Evolutionary conservation across 176 grass and related monocot genomes (phyloP).

Genomic region (Cenchrus americanus): DNA sequence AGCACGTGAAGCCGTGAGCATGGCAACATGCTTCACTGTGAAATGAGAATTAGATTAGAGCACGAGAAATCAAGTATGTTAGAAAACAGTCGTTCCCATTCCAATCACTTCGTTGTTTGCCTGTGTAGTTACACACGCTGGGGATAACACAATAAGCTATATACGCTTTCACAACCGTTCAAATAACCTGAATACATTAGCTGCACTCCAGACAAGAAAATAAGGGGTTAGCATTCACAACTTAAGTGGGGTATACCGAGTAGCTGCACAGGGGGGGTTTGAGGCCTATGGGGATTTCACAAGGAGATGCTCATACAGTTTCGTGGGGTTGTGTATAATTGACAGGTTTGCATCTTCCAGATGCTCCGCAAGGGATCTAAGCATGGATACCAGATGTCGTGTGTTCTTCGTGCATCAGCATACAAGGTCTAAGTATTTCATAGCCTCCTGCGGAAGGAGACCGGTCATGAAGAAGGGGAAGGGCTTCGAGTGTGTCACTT

Average conservation of each 20-base stretch:
- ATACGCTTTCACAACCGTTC: conserved; percentile 42
- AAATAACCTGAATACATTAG: conserved; percentile 58
- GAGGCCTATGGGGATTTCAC: conserved; percentile 54
- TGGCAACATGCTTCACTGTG: background rate
- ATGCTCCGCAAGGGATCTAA: conserved; percentile 58
- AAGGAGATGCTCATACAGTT: conserved; percentile 59
- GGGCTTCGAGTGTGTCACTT: conserved; percentile 82
- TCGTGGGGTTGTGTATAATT: conserved; percentile 60
- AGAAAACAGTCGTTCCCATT: conserved; percentile 32
- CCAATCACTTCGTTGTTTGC: conserved; percentile 30
- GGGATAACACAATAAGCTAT: conserved; percentile 47
- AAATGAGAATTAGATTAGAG: background rate
- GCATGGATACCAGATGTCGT: conserved; percentile 62
- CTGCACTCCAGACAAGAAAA: conserved; percentile 54
- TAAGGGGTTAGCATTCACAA: conserved; percentile 52
- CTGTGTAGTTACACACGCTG: conserved; percentile 29
- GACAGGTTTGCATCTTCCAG: conserved; percentile 62
- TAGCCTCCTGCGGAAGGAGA: conserved; percentile 82
- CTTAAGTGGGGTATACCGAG: conserved; percentile 35
- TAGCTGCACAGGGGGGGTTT: background rate
- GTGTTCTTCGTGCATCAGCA: conserved; percentile 64
- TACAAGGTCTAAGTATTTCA: conserved; percentile 79
- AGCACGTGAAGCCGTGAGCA: background rate
- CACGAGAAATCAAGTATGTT: background rate
- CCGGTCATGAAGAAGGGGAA: conserved; percentile 96